A percentile compares a stretch with the other conserved stretches of the same genome.
phyloP scores from a whole-genome alignment of 148 eudicot species.

The Camellia japonica region DNA sequence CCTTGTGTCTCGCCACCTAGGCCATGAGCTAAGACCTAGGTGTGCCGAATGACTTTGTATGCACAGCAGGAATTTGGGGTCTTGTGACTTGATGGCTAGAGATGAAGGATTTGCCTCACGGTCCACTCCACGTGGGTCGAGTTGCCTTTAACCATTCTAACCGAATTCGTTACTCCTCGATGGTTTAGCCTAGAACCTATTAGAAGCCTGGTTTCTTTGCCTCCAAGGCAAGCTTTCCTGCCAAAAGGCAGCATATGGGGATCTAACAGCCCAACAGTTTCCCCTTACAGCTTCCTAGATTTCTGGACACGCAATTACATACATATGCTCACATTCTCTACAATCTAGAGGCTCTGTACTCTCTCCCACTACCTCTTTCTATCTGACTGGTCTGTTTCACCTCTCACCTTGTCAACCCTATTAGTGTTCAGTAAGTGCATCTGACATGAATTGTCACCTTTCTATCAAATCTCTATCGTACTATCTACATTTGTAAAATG shows the following conservation, averaged over 20 bases:
- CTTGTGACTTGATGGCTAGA: background rate
- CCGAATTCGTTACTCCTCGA: too few relatives aligned
- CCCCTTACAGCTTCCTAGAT: background rate
- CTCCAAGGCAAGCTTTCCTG: background rate
- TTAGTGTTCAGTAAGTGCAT: background rate
- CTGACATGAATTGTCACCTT: background rate
- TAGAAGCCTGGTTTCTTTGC: constrained; percentile 1
- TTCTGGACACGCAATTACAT: background rate
- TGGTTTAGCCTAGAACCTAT: too few relatives aligned
- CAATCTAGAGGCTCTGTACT: background rate
- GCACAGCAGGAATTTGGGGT: background rate
- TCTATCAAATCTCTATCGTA: background rate
- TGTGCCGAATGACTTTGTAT: background rate
- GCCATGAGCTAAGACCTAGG: background rate
- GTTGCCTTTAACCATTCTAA: too few relatives aligned
- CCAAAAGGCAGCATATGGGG: background rate
- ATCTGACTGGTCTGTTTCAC: background rate
- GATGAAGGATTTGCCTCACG: background rate
- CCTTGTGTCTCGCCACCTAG: background rate
- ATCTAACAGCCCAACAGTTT: background rate
- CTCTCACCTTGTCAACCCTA: background rate
- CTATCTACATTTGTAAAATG: background rate
- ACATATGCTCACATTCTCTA: background rate
- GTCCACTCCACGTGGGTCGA: too few relatives aligned
- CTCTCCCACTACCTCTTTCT: background rate